A percentile compares a stretch with the other conserved stretches of the same genome.
These are phyloP conservation scores for Acanthochlamys bracteata DNA, from an alignment of 106 monocot species.

Conservation along the genomic window DNA sequence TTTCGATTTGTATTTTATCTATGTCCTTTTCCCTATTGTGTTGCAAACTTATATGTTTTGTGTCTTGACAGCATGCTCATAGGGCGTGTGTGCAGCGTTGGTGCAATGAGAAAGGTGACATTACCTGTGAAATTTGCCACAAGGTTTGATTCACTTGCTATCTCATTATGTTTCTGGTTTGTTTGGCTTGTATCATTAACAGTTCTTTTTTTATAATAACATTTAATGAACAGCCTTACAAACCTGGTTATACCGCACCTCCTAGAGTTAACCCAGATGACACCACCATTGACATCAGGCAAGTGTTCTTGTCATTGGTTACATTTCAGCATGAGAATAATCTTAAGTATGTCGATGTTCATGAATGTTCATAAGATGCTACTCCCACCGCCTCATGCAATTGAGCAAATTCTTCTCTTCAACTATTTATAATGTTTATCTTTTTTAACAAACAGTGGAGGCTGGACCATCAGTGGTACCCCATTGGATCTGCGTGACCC, in stretches of 20 bases:
- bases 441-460: constrained; percentile 25
- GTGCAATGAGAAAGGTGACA: constrained; percentile 92
- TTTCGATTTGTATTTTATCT: background rate
- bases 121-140: constrained; percentile 89
- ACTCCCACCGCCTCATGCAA: no score
- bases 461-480: constrained; percentile 61
- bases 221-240: constrained; percentile 44
- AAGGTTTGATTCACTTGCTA: constrained; percentile 29
- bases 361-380: no score
- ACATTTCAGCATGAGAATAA: background rate
- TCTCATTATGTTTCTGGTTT: background rate
- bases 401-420: background rate
- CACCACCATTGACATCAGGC: constrained; percentile 72
- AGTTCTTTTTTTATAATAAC: no score
- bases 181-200: no score
- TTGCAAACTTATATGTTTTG: background rate
- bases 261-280: constrained; percentile 50
- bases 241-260: constrained; percentile 59
- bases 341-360: no score
- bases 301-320: constrained; percentile 12
- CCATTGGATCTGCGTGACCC: constrained; percentile 66
- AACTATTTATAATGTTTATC: background rate
- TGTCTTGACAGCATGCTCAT: constrained; percentile 62
- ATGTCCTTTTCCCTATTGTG: background rate
- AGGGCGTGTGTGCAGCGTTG: constrained; percentile 82